phyloP scores from a whole-genome alignment of 495 filamentous ascomycete species.

The Articulospora tetracladia region DNA sequence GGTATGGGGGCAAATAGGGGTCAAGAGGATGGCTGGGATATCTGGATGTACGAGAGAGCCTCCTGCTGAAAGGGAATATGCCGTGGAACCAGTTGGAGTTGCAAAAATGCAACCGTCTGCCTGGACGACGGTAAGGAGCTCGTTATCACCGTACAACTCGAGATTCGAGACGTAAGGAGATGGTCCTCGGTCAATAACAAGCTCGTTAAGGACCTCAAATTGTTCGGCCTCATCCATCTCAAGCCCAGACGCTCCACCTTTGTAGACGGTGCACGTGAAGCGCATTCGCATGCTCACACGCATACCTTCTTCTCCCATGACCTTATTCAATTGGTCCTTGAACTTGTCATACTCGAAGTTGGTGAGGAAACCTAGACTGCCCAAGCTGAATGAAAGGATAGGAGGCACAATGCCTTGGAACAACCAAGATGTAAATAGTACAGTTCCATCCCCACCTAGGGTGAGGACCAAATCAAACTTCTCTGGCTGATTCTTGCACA shows the following conservation, averaged over 20 bases:
- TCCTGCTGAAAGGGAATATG: slow-evolving; percentile 93
- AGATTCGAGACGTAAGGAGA: slow-evolving; percentile 95
- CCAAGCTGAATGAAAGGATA: slow-evolving; percentile 84
- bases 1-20: slow-evolving; percentile 96
- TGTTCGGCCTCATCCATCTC: slow-evolving; percentile 75
- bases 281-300: slow-evolving; percentile 94
- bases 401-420: slow-evolving; percentile 96
- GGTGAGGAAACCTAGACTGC: slow-evolving; percentile 91
- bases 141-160: slow-evolving; percentile 90
- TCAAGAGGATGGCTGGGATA: slow-evolving; percentile 94
- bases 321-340: slow-evolving; percentile 71
- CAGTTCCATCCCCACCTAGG: slow-evolving; percentile 92
- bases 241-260: slow-evolving; percentile 40
- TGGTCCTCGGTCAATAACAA: slow-evolving; percentile 95
- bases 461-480: slow-evolving; percentile 92
- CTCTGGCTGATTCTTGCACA: slow-evolving; percentile 87
- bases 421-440: slow-evolving; percentile 92
- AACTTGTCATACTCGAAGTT: slow-evolving; percentile 86
- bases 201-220: slow-evolving; percentile 94
- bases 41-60: slow-evolving; percentile 95
- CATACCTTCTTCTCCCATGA: slow-evolving; percentile 93
- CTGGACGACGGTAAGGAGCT: slow-evolving; percentile 89
- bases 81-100: slow-evolving; percentile 91
- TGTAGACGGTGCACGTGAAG: slow-evolving; percentile 93
- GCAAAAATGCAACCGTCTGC: slow-evolving; percentile 97